Evolutionary conservation across 2,329 filamentous ascomycete genomes (phyloP).

Genomic region (Aotearoamyces nothofagi): DNA sequence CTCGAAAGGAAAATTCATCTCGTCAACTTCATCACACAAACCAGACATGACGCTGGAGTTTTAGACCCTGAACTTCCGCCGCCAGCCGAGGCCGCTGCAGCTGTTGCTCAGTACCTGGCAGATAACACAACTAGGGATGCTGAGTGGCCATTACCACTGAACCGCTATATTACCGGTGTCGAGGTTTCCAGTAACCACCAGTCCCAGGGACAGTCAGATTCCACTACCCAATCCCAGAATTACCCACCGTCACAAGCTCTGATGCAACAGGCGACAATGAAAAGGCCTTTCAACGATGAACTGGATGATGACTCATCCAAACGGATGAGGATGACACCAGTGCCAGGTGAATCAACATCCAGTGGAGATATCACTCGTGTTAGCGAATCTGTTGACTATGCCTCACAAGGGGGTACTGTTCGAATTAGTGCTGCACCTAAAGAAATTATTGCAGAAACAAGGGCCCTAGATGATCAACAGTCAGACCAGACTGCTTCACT

Average conservation of each 20-base stretch:
- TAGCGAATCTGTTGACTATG: slow-evolving; percentile 2
- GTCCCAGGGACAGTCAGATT: too few species aligned
- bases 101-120: slow-evolving; percentile 12
- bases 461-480: too few species aligned
- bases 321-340: slow-evolving; percentile 4
- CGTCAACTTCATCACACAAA: slow-evolving; percentile 11
- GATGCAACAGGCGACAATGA: slow-evolving; percentile 3
- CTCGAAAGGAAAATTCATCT: slow-evolving; percentile 11
- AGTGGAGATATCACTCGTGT: slow-evolving; percentile 3
- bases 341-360: slow-evolving; percentile 1
- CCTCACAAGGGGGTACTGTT: slow-evolving; percentile 2
- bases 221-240: slow-evolving; percentile 7
- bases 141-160: background rate
- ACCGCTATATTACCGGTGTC: slow-evolving; percentile 10
- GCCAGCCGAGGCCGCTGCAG: slow-evolving; percentile 12
- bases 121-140: slow-evolving; percentile 6
- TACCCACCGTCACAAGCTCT: slow-evolving; percentile 2
- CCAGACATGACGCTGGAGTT: slow-evolving; percentile 11
- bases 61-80: slow-evolving; percentile 5
- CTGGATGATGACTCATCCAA: too few species aligned
- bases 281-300: slow-evolving; percentile 10
- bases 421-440: too few species aligned
- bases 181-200: slow-evolving; percentile 2
- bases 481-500: too few species aligned
- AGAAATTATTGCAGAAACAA: too few species aligned